Evolutionary conservation across 2,329 filamentous ascomycete species (phyloP), one percentile per base, ranked within the genome.

Genomic region (Apiospora phragmitis): DNA sequence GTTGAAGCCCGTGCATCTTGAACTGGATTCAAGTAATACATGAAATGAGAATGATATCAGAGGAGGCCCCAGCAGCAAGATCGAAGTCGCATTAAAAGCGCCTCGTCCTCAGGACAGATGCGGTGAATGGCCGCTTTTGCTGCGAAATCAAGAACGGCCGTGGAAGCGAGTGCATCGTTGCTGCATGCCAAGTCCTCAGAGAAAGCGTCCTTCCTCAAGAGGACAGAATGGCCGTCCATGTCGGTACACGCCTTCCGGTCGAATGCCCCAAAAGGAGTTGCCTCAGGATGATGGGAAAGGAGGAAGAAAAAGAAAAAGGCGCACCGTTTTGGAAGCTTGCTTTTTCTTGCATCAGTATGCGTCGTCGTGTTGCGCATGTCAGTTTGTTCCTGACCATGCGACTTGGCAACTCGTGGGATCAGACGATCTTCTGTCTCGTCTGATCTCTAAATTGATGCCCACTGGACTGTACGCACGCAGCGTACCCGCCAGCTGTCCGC

Each of bases 151-250:
- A 38, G 18, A 2, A 32, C 55, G 24, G 55, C 55, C 55, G 55
- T 38, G 55, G 55, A 14, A 62, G 0, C 1, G 9, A 62, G 18
- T 38, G 55, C 55, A n/a, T 24, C 21, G 4, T 2, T 35, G 32
- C 55, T 38, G 55, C 55, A 62, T n/a, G 55, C 55, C 55, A 62
- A 62, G 55, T 62, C 55, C 55, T 24, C 38, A 32, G 55, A n/a
- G 32, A 38, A 49, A 62, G 32, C 32, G 55, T n/a, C n/a, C 55
- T 62, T 62, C 55, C 55, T 38, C 16, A 62, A 62, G 32, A 35
- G 32, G 32, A 62, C 55, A 62, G 32, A 4, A 62, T 9, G 55
- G 32, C 55, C 55, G 55, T 62, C 18, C 21, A n/a, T 11, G 29
- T 11, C 55, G 18, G 55, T 3, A 7, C 32, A 38, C 38, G 9